Conservation (phyloP, 2,329 filamentous ascomycete genomes). For the Aspergillus sp. region DNA sequence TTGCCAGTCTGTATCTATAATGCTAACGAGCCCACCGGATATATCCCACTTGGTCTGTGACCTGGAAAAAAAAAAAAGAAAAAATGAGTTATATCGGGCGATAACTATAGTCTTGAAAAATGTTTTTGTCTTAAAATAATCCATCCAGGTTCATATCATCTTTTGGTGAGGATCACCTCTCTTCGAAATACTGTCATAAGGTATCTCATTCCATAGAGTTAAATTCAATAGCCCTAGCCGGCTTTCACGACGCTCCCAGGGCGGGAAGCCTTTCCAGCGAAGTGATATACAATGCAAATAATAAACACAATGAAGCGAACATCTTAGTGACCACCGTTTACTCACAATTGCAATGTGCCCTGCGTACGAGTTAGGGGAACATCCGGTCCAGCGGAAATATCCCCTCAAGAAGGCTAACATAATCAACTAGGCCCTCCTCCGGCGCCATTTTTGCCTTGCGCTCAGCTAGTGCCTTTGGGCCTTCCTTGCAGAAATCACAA, state of each 20-base stretch:
- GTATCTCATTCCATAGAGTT: neutral
- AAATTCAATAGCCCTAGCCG: neutral
- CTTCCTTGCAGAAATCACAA: slow-evolving; percentile 77
- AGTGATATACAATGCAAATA: neutral
- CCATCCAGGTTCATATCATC: neutral
- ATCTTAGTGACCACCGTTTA: neutral
- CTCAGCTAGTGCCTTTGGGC: slow-evolving; percentile 53
- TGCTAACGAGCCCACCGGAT: neutral
- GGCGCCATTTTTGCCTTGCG: slow-evolving; percentile 49
- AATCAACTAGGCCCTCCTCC: slow-evolving; percentile 16
- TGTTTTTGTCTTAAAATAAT: neutral
- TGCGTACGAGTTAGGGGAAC: slow-evolving; percentile 11
- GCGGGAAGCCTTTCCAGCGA: neutral
- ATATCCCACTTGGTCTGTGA: neutral
- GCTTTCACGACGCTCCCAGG: neutral
- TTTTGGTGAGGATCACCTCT: neutral
- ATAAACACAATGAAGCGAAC: neutral
- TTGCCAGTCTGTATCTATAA: neutral
- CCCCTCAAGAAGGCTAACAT: slow-evolving; percentile 1
- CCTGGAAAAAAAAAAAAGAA: neutral
- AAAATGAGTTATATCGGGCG: neutral
- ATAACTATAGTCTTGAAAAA: neutral
- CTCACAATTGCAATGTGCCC: neutral
- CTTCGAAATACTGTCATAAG: neutral
- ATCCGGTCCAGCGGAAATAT: slow-evolving; percentile 18